Percentiles rank a stretch among this genome's conserved stretches.
Evolutionary conservation across 2,329 filamentous ascomycete species (phyloP).

Genomic region (Diaporthe nobilis): DNA sequence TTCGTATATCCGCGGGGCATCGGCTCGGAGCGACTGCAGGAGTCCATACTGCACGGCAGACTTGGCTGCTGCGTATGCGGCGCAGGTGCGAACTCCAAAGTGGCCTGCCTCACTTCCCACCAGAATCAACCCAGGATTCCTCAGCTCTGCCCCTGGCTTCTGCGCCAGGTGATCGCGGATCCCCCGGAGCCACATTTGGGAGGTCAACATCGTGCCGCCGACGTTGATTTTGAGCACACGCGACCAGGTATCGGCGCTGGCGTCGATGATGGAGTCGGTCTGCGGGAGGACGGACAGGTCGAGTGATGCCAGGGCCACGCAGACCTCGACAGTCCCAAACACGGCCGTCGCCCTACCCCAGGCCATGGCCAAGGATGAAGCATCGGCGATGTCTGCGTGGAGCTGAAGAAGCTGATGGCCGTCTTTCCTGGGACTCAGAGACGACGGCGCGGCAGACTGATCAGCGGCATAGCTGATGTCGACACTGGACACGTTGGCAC

Average conservation of each 20-base stretch:
- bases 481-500: slow-evolving; percentile 2
- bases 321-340: slow-evolving; percentile 13
- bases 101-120: slow-evolving; percentile 18
- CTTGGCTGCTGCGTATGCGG: slow-evolving; percentile 20
- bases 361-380: neutral
- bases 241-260: neutral
- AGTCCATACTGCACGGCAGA: slow-evolving; percentile 29
- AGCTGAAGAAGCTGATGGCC: neutral
- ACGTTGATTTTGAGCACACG: slow-evolving; percentile 9
- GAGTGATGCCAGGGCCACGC: slow-evolving; percentile 20
- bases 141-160: neutral
- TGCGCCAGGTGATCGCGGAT: slow-evolving; percentile 19
- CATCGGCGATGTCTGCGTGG: neutral
- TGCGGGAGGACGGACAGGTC: slow-evolving; percentile 23
- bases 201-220: neutral
- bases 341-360: neutral
- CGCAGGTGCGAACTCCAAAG: slow-evolving; percentile 24
- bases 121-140: neutral
- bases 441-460: neutral
- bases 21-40: slow-evolving; percentile 16
- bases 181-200: slow-evolving; percentile 13
- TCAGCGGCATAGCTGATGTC: neutral
- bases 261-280: slow-evolving; percentile 9
- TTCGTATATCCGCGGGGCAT: neutral
- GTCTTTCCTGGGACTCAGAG: neutral